Evolutionary conservation across 1,139 yeast species (phyloP), one percentile per base, ranked within the genome.

Genomic region (Geotrichum cucujoidarum): DNA sequence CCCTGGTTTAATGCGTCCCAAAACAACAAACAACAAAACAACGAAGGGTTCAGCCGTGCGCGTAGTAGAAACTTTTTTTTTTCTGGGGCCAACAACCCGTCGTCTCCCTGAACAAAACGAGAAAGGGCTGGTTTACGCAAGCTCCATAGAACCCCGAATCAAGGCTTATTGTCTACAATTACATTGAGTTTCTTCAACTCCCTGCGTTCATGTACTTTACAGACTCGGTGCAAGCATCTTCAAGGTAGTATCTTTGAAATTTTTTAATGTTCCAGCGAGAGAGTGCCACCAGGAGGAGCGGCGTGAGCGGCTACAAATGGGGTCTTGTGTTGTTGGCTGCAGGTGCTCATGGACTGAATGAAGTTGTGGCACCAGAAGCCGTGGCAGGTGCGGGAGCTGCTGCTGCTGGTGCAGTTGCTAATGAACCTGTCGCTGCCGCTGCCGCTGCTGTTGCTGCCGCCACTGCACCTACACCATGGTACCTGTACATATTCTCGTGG

Each of bases 401-500:
- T 3, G 3, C 14, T 10, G 14, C 17, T 4, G 14, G 10, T 8
- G 14, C 32, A 17, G 32, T 13, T 13, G 6, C 27, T 24, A 11
- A n/a, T n/a, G n/a, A n/a, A n/a, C n/a, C n/a, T n/a, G n/a, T n/a
- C n/a, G n/a, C n/a, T n/a, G 40, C 22, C 17, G 31, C 20, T 14
- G 40, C 40, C 14, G 13, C 30, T 2, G 30, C 16, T 2, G 21
- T 32, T 3, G 3, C 14, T 10, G 14, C 17, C 11, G 14, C 20
- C 11, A 8, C 32, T 11, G 32, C 11, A n/a, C 10, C 27, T 24
- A 11, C 21, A n/a, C 40, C 40, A 1, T 47, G 47, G 50, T 38
- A 53, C 22, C 3, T 6, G 21, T 43, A 36, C 17, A 31, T 44
- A 4, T 24, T 51, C 29, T 36, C 46, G 6, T 50, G 53, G 54